Evolutionary conservation across 1,284 basidiomycete species (phyloP).

Genomic region (Cutaneotrichosporon sp.): DNA sequence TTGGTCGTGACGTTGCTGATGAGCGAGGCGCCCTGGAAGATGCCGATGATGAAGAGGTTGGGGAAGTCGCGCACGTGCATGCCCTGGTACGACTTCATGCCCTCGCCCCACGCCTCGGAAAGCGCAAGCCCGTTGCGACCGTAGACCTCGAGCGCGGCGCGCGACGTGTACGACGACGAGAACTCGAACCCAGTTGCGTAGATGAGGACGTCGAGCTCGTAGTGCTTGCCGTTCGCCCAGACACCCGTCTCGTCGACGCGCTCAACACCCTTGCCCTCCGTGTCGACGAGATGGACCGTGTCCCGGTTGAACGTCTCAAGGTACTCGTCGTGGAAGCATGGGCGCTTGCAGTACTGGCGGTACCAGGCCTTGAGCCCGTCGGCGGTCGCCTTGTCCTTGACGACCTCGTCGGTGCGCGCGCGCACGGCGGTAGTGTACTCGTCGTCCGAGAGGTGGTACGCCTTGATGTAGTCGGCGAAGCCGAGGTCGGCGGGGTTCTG

Average conservation of each 20-base stretch:
- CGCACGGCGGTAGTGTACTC: conserved; percentile 11
- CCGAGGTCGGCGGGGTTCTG: not conserved
- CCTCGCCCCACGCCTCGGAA: conserved; percentile 20
- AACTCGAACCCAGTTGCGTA: conserved; percentile 26
- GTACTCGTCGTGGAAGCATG: conserved; percentile 23
- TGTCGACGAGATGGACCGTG: conserved; percentile 22
- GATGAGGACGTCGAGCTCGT: conserved; percentile 19
- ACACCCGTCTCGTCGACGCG: conserved; percentile 19
- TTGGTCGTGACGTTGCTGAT: conserved; percentile 19
- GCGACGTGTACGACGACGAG: conserved; percentile 11
- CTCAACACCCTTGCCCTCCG: conserved; percentile 19
- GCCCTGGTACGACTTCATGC: conserved; percentile 19
- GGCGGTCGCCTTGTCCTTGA: conserved; percentile 16
- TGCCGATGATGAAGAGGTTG: conserved; percentile 20
- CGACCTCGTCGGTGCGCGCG: conserved; percentile 15
- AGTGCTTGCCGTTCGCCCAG: conserved; percentile 18
- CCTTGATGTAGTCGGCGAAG: conserved; percentile 9
- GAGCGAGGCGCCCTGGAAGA: conserved; percentile 15
- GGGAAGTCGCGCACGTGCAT: conserved; percentile 21
- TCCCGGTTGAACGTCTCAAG: conserved; percentile 19
- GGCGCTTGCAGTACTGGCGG: conserved; percentile 23
- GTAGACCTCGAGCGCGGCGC: conserved; percentile 16
- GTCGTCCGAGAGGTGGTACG: conserved; percentile 17
- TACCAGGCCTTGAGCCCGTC: conserved; percentile 23
- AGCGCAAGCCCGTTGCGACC: conserved; percentile 15